Base-by-base conservation (phyloP, 2,329 filamentous ascomycete species). In the Thielaviopsis punctulata region DNA sequence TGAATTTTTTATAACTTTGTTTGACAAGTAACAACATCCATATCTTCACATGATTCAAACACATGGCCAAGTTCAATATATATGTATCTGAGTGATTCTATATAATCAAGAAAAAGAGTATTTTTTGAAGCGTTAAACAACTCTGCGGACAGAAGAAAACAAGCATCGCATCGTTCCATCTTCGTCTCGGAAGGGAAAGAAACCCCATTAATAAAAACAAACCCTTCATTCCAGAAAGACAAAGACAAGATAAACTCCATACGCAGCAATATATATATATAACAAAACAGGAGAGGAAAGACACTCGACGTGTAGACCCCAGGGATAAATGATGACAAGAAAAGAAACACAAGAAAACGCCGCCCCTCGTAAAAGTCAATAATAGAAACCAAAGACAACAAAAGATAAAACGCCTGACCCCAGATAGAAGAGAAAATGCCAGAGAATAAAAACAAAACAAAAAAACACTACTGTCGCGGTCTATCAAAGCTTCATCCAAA, bases 391-490 rank as follows among this genome's bases (percentile, higher is more conserved):
- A 22, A 23, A 22, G 19, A 45, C 5, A 8, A 10, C 4, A 6
- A 21, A 24, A 45, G 21, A 23, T 5, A 45, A 22, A 23, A 22
- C 19, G 43, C 25, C 25, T 5, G 25, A 27, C 10, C 25, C 25
- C n/a, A 8, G 24, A 9, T 30, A 52, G 47, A 23, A 19, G 27
- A 50, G 22, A 49, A 45, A 46, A n/a, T 49, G n/a, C 15, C 52
- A 19, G 53, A 52, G 49, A 33, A 48, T 48, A 45, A 50, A 43
- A 52, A 19, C 52, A 51, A 22, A 39, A 39, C 47, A 48, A 22
- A 56, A 50, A 27, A 33, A 49, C 50, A 61, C 36, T n/a, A n/a
- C n/a, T n/a, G n/a, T n/a, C n/a, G n/a, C n/a, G n/a, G n/a, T n/a
- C n/a, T n/a, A n/a, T n/a, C 10, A 15, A 36, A 36, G 7, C 4